Percentiles rank a stretch among this genome's conserved stretches.
These are phyloP conservation scores for Solanum ossicruentum DNA, from an alignment of 257 asterid genomes.

Conservation along the genomic window DNA sequence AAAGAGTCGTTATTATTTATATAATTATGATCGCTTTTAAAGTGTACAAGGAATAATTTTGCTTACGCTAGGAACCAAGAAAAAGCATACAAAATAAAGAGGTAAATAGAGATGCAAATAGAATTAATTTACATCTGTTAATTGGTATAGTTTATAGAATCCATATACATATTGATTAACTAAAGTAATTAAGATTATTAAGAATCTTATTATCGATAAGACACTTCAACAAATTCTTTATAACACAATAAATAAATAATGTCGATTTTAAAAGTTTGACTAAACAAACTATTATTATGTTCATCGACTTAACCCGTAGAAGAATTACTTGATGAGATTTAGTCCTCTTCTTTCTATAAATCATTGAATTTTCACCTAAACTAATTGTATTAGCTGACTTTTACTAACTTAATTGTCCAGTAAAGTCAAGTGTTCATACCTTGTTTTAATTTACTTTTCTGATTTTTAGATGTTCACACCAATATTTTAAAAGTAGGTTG, in stretches of 20 bases:
- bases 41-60: background rate
- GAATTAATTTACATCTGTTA: background rate
- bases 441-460: background rate
- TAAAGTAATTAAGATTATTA: background rate
- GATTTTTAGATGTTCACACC: background rate
- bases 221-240: background rate
- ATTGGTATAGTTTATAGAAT: background rate
- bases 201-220: background rate
- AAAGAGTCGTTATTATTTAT: background rate
- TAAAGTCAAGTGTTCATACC: background rate
- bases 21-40: background rate
- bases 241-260: background rate
- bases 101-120: too few relatives aligned
- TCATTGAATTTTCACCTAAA: background rate
- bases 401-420: background rate
- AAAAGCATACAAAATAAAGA: background rate
- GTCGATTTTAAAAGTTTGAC: background rate
- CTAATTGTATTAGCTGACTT: background rate
- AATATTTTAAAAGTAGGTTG: background rate
- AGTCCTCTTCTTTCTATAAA: background rate
- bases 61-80: background rate
- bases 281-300: background rate
- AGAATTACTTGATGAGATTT: background rate
- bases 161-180: background rate
- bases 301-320: background rate